Conservation (phyloP, 1,284 basidiomycete genomes). For the Heimioporus punctisporus region DNA sequence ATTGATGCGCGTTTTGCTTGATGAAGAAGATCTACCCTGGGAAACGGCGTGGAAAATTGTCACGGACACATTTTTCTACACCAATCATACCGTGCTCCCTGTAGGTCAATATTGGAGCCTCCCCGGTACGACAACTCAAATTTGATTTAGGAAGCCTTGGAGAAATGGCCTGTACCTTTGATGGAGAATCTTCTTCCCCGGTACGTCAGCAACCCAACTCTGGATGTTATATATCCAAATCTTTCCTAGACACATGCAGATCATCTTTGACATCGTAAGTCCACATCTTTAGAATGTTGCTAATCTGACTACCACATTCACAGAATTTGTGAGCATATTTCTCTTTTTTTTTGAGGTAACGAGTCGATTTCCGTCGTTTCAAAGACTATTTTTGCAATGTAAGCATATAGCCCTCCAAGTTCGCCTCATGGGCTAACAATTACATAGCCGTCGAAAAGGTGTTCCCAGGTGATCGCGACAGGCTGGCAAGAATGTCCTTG, state of each 20-base stretch:
- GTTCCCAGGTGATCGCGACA: slow-evolving; percentile 85
- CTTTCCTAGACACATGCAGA: slow-evolving; percentile 72
- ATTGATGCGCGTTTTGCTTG: slow-evolving; percentile 86
- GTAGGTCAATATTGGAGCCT: slow-evolving; percentile 38
- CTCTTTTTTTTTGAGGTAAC: not conserved
- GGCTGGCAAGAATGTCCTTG: slow-evolving; percentile 83
- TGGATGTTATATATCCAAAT: not conserved
- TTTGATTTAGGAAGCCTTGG: slow-evolving; percentile 61
- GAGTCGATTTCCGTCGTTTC: not conserved
- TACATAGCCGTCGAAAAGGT: slow-evolving; percentile 80
- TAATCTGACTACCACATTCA: slow-evolving; percentile 3
- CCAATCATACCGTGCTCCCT: slow-evolving; percentile 87
- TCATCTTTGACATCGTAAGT: slow-evolving; percentile 87
- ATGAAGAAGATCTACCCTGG: slow-evolving; percentile 91
- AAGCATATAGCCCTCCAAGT: slow-evolving; percentile 11
- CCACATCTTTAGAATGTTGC: not conserved
- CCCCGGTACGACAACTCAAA: not conserved
- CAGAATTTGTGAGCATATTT: slow-evolving; percentile 49
- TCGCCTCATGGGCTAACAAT: slow-evolving; percentile 8
- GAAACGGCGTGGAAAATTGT: slow-evolving; percentile 85
- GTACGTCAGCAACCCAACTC: slow-evolving; percentile 25
- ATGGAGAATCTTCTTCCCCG: slow-evolving; percentile 82
- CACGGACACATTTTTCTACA: slow-evolving; percentile 91
- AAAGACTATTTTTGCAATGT: slow-evolving; percentile 69
- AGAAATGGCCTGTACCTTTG: slow-evolving; percentile 90